Base-by-base conservation (phyloP, 164 flowering plant species). In the Malania oleifera region DNA sequence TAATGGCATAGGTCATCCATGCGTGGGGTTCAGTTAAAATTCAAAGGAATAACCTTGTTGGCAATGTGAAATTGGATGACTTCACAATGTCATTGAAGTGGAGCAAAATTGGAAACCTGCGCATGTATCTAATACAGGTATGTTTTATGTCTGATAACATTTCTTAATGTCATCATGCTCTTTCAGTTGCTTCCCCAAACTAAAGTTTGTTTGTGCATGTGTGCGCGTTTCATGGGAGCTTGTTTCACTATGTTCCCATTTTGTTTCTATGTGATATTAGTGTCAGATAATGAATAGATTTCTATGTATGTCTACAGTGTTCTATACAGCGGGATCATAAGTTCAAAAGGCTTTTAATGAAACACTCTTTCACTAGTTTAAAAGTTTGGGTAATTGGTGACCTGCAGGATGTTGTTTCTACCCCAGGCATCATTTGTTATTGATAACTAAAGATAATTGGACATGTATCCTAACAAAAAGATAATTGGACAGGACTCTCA, bases 81-180 rank as follows among this genome's bases (percentile, higher is more conserved):
- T 86, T 91, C 62, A 48, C 83, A 24, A 72, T 89, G 79, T 68
- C 78, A 9, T 62, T 86, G 46, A 81, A 87, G 66, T 91, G 96
- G 98, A 91, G 95, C 77, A 62, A 79, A 47, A 65, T 89, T 49
- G 98, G 98, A 19, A 83, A 76, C 35, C 75, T 91, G 59, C 89
- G 66, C 56, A 66, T 89, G 83, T 66, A 54, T 73, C 77, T 91
- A 9, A 72, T 91, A 60, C 87, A 91, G 96, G 98, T 85, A 74
- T 57, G 52, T 29, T 15, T 18, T 7, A 23, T 18, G 13, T 15
- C 5, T 17, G 45, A 56, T 31, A 31, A 31, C 9, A 4, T 4
- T 31, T 31, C 35, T 9, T 9, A 31, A 31, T 31, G 35, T 4
- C 9, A 9, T 9, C 35, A 25, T 43, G 31, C 17, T 28, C n/a